These are phyloP conservation scores for Pulicaria dysenterica DNA, from an alignment of 129 eudicot species.

Conservation along the genomic window DNA sequence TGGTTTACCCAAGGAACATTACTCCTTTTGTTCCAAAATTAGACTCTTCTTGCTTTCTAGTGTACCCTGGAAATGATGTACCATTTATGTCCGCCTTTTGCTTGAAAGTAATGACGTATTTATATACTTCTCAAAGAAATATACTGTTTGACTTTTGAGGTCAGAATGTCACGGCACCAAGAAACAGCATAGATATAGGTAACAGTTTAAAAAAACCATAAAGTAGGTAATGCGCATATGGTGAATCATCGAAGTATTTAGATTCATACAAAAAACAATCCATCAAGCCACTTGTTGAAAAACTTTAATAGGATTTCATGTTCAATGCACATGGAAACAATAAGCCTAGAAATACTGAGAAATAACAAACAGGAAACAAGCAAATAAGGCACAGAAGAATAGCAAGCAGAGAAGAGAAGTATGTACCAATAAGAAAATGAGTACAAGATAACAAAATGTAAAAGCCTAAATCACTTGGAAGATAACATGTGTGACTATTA, in stretches of 20 bases:
- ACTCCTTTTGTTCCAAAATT: neutral
- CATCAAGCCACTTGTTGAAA: neutral
- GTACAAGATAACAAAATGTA: no score
- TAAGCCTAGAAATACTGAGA: no score
- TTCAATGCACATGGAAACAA: neutral
- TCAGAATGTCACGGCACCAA: neutral
- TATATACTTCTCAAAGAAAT: neutral
- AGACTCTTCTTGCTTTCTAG: slow-evolving; percentile 2
- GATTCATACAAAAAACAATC: neutral
- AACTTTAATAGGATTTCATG: neutral
- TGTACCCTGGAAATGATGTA: neutral
- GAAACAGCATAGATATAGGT: neutral
- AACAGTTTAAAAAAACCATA: neutral
- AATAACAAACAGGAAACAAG: no score
- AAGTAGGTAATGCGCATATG: neutral
- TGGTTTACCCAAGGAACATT: neutral
- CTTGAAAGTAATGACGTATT: no score
- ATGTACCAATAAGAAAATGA: no score
- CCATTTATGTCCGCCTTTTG: no score
- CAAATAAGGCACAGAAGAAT: no score
- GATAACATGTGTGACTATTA: no score
- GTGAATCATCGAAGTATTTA: neutral
- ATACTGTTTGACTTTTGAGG: no score
- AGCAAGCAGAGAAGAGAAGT: no score
- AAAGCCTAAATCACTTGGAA: no score